These are phyloP conservation scores for Cyclocybe aegerita DNA, from an alignment of 768 basidiomycete species.

Conservation along the genomic window DNA sequence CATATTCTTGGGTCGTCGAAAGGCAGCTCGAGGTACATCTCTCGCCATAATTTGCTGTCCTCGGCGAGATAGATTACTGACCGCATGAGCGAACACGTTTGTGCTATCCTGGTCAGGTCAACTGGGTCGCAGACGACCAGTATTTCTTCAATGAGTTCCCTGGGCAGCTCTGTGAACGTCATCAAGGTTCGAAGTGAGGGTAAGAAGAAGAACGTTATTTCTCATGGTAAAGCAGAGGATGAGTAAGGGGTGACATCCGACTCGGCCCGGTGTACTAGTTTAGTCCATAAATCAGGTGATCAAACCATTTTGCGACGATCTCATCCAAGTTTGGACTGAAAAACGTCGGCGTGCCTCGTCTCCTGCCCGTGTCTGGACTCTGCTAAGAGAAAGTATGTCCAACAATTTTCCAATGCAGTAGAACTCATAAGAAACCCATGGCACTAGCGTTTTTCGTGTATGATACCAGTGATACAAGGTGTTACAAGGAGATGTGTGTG, in stretches of 20 bases:
- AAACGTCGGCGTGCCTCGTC: too few relatives aligned
- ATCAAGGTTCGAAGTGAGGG: slow-evolving; percentile 8
- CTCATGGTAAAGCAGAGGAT: neutral
- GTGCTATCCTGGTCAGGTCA: slow-evolving; percentile 53
- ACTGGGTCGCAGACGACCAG: slow-evolving; percentile 58
- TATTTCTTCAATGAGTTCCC: slow-evolving; percentile 60
- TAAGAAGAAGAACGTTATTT: neutral
- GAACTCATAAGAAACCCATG: neutral
- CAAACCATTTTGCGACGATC: too few relatives aligned
- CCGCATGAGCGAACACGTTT: slow-evolving; percentile 43
- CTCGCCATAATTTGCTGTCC: slow-evolving; percentile 59
- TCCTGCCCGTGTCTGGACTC: too few relatives aligned
- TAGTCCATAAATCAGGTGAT: too few relatives aligned
- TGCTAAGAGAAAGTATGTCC: too few relatives aligned
- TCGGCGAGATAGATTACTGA: slow-evolving; percentile 43
- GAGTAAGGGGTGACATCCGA: too few relatives aligned
- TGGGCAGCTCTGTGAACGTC: slow-evolving; percentile 43
- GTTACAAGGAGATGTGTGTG: slow-evolving; percentile 16
- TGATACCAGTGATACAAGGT: slow-evolving; percentile 34
- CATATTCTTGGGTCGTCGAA: slow-evolving; percentile 66
- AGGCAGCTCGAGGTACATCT: slow-evolving; percentile 59
- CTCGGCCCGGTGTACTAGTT: too few relatives aligned
- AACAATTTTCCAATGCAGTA: neutral
- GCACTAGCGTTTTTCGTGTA: slow-evolving; percentile 27
- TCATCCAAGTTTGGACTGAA: too few relatives aligned